A percentile compares a stretch with the other conserved stretches of the same genome.
Evolutionary conservation across 1,139 yeast genomes (phyloP).

Genomic region (Suhomyces ambrosiae): DNA sequence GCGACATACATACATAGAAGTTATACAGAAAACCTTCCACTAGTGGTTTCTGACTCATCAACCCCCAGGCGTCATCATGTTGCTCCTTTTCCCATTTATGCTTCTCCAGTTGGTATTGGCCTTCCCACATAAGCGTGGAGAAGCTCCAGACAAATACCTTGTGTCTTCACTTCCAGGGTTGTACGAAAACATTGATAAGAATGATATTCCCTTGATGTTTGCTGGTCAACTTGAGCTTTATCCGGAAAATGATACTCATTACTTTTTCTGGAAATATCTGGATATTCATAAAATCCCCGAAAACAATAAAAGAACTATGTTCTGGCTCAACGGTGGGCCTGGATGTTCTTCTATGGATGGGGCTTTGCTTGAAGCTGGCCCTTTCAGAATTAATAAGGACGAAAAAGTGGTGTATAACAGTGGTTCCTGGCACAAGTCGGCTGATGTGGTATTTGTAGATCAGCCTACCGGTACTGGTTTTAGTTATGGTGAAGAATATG

Average conservation of each 20-base stretch:
- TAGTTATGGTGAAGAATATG: slow-evolving; percentile 59
- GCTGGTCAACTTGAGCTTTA: slow-evolving; percentile 70
- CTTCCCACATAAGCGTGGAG: slow-evolving; percentile 25
- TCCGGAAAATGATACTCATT: slow-evolving; percentile 56
- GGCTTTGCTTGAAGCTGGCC: slow-evolving; percentile 90
- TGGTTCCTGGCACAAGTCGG: slow-evolving; percentile 85
- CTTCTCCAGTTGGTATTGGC: slow-evolving; percentile 18
- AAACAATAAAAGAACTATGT: slow-evolving; percentile 47
- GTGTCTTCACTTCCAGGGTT: slow-evolving; percentile 49
- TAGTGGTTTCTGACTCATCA: too few species aligned
- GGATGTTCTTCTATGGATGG: slow-evolving; percentile 99
- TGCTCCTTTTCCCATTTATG: slow-evolving; percentile 6
- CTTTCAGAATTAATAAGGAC: slow-evolving; percentile 61
- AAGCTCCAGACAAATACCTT: slow-evolving; percentile 28
- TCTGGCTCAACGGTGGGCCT: slow-evolving; percentile 97
- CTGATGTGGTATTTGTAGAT: slow-evolving; percentile 83
- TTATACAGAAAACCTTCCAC: too few species aligned
- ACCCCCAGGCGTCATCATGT: slow-evolving; percentile 1
- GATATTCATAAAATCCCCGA: slow-evolving; percentile 34
- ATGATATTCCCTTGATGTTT: slow-evolving; percentile 56
- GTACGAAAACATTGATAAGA: slow-evolving; percentile 30
- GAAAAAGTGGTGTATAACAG: slow-evolving; percentile 54
- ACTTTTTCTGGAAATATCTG: slow-evolving; percentile 79
- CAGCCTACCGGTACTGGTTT: slow-evolving; percentile 97
- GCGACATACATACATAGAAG: too few species aligned